Percentiles rank a stretch among this genome's conserved stretches.
Evolutionary conservation across 2,329 filamentous ascomycete species (phyloP).

Genomic region (Claviceps lovelessii): DNA sequence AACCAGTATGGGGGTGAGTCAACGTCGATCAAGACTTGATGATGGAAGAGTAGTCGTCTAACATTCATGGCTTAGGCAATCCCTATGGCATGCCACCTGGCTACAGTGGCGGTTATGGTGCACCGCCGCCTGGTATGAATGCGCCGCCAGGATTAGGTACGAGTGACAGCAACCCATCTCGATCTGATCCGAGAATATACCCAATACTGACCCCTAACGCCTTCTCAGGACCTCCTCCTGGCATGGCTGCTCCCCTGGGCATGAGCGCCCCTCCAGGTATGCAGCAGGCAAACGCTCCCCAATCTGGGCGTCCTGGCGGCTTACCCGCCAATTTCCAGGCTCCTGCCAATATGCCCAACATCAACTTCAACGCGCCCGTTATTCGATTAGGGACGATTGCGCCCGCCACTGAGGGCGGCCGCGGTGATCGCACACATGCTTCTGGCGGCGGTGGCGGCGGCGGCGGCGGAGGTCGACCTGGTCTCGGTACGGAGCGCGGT

Average conservation of each 20-base stretch:
- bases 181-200: background rate
- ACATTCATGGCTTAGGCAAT: slow-evolving; percentile 18
- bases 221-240: slow-evolving; percentile 54
- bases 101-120: background rate
- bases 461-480: slow-evolving; percentile 27
- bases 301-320: slow-evolving; percentile 65
- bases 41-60: background rate
- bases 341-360: slow-evolving; percentile 84
- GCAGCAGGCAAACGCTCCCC: slow-evolving; percentile 57
- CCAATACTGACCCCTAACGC: background rate
- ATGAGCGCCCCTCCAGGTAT: slow-evolving; percentile 71
- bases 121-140: slow-evolving; percentile 38
- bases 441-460: slow-evolving; percentile 16
- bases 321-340: slow-evolving; percentile 77
- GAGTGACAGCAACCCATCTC: slow-evolving; percentile 13
- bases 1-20: slow-evolving; percentile 44
- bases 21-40: background rate
- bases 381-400: slow-evolving; percentile 85
- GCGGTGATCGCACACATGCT: slow-evolving; percentile 23
- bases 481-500: slow-evolving; percentile 48
- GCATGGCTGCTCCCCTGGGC: slow-evolving; percentile 64
- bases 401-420: slow-evolving; percentile 28
- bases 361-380: slow-evolving; percentile 95
- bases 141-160: slow-evolving; percentile 73
- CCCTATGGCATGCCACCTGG: slow-evolving; percentile 46